Evolutionary conservation across 1,139 yeast species (phyloP).

Genomic region (Geotrichum histeridarum): DNA sequence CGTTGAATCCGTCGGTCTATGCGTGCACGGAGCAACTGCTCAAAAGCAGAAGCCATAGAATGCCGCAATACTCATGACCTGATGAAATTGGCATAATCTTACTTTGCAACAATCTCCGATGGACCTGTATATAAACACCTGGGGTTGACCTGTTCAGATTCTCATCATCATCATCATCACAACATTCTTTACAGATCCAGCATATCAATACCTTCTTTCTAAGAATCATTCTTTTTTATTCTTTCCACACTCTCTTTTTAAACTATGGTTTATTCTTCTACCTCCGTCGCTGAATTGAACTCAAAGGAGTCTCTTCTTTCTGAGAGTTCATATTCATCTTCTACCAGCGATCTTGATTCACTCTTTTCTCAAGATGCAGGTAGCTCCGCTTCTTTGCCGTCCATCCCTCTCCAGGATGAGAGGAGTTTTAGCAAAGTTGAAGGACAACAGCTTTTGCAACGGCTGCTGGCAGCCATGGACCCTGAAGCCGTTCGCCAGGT

Average conservation of each 20-base stretch:
- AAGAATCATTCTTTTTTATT: neutral
- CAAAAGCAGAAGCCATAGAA: no score
- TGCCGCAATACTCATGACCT: no score
- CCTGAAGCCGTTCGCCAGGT: constrained; percentile 8
- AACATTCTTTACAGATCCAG: no score
- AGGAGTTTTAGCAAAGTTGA: neutral
- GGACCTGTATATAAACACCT: no score
- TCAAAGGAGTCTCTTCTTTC: neutral
- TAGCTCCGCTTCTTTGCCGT: neutral
- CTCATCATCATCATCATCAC: no score
- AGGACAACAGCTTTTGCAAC: constrained; percentile 6
- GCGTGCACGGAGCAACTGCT: no score
- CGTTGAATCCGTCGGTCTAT: no score
- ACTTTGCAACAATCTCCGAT: no score
- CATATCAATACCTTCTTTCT: no score
- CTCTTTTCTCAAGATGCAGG: neutral
- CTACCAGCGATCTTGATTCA: constrained; percentile 3
- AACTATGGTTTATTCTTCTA: neutral
- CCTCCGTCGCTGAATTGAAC: neutral
- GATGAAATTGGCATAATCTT: no score
- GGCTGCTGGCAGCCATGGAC: constrained; percentile 10
- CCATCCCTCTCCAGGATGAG: neutral
- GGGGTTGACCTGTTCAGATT: no score
- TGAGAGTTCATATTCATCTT: neutral
- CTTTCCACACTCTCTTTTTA: neutral